Evolutionary conservation across 1,284 basidiomycete species (phyloP), one percentile per base, ranked within the genome.

Genomic region (Rhodofomes roseus): DNA sequence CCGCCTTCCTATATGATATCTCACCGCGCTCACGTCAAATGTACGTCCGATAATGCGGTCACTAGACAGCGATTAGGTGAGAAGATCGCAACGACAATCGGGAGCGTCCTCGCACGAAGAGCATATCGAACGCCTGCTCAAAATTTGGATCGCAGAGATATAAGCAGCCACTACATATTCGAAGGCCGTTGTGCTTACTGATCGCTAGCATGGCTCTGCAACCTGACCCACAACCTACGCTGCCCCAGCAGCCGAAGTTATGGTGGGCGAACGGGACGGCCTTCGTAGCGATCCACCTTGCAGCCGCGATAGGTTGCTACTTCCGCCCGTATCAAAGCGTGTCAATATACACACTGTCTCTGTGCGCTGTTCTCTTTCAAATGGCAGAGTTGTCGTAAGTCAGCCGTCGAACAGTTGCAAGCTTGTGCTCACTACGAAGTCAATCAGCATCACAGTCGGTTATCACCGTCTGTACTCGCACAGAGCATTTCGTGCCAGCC

Each of bases 401-500:
- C 16, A 23, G 34, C 34, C 31, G 11, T 34, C 31, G 31, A 34
- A 25, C 37, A 39, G 59, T 40, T 41, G 40, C 8, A 20, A 20
- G 29, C n/a, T 37, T 60, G 59, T 57, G 57, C 52, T 55, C 25
- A 25, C 27, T 56, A 43, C 27, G 55, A 34, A 46, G 39, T 37
- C 22, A 2, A 14, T 7, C 62, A 87, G 87, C 0, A 84, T 90
- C 56, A 89, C 87, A 0, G 79, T 89, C 67, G 90, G 90, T 2
- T 92, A 92, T 70, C 90, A 92, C 68, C 79, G 90, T 27, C 73
- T 92, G 22, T 92, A 89, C 75, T 89, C 88, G 2, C 90, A 92
- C 68, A 80, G 82, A 2, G 81, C 89, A 0, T 92, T 90, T 71
- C 79, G 79, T 9, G 89, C 90, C 2, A 74, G 76, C 0, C 62